phyloP scores from a whole-genome alignment of 495 filamentous ascomycete genomes.

The Aspergillus cristatus region DNA sequence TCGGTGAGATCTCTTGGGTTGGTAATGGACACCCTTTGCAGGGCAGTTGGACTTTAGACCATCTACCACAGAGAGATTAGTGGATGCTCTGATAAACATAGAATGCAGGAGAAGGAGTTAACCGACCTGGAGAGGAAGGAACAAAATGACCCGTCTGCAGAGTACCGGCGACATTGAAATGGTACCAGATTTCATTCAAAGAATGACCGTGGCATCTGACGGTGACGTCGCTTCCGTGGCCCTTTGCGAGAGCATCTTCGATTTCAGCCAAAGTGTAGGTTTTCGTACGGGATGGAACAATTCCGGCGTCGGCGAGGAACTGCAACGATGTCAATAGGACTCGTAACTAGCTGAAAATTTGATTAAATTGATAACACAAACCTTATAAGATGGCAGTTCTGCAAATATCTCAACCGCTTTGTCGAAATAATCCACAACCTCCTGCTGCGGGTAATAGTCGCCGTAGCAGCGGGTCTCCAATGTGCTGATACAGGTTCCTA shows the following conservation, averaged over 20 bases:
- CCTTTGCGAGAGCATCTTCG: conserved; percentile 49
- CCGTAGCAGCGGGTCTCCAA: conserved; percentile 66
- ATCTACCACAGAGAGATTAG: too few relatives aligned
- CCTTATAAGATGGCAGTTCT: conserved; percentile 34
- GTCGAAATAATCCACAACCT: conserved; percentile 52
- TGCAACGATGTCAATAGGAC: conserved; percentile 8
- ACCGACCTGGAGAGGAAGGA: conserved; percentile 47
- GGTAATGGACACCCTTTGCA: conserved; percentile 51
- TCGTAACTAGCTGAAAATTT: not conserved
- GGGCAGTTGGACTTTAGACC: conserved; percentile 57
- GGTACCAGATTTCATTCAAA: conserved; percentile 79
- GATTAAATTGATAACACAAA: conserved; percentile 9
- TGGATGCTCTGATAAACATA: too few relatives aligned
- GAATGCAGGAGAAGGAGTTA: too few relatives aligned
- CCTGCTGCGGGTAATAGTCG: conserved; percentile 51
- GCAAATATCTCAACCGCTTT: conserved; percentile 46
- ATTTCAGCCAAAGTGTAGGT: conserved; percentile 57
- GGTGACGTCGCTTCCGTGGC: conserved; percentile 57
- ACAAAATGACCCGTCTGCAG: conserved; percentile 70
- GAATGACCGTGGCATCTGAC: conserved; percentile 52
- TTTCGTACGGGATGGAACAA: conserved; percentile 33
- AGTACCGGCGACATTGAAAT: conserved; percentile 69
- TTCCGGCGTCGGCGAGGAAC: conserved; percentile 39
- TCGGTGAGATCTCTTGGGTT: conserved; percentile 45
- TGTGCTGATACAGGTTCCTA: conserved; percentile 45